These are phyloP conservation scores for Podila epicladia DNA, from an alignment of 192 early-diverging fungal species.

Conservation along the genomic window DNA sequence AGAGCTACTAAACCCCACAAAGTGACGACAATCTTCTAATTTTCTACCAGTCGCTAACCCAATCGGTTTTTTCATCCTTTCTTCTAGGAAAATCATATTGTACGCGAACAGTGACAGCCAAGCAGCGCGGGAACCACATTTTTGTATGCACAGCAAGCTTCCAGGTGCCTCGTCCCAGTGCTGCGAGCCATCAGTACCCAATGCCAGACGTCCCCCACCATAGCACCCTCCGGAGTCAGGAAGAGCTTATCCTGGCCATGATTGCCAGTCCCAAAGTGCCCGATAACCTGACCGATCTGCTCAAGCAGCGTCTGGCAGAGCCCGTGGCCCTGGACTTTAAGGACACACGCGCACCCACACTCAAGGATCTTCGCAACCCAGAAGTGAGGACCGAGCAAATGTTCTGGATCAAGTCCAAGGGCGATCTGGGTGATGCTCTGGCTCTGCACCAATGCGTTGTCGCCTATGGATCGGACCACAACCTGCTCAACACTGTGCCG, in stretches of 20 bases:
- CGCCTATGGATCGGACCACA: slow-evolving; percentile 56
- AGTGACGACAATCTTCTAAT: too few relatives aligned
- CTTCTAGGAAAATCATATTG: slow-evolving; percentile 61
- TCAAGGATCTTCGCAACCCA: slow-evolving; percentile 22
- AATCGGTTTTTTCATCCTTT: not conserved
- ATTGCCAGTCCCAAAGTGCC: slow-evolving; percentile 39
- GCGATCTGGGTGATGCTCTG: slow-evolving; percentile 63
- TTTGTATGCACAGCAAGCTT: slow-evolving; percentile 83
- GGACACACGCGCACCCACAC: slow-evolving; percentile 14
- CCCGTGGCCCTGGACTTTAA: slow-evolving; percentile 42
- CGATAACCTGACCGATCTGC: slow-evolving; percentile 6
- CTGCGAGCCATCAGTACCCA: slow-evolving; percentile 74
- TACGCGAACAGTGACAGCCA: slow-evolving; percentile 78
- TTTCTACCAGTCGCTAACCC: not conserved
- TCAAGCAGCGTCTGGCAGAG: slow-evolving; percentile 28
- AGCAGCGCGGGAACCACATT: slow-evolving; percentile 80
- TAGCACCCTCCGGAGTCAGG: slow-evolving; percentile 32
- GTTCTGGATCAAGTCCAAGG: slow-evolving; percentile 74
- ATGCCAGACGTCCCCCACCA: slow-evolving; percentile 65
- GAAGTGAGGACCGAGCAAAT: slow-evolving; percentile 21
- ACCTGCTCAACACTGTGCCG: slow-evolving; percentile 41
- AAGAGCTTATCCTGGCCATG: slow-evolving; percentile 36
- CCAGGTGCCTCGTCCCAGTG: slow-evolving; percentile 66
- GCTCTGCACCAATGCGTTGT: slow-evolving; percentile 71
- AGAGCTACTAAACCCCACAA: too few relatives aligned